Evolutionary conservation across 805 yeast species (phyloP), one percentile per base, ranked within the genome.

Genomic region (Priceomyces castillae): DNA sequence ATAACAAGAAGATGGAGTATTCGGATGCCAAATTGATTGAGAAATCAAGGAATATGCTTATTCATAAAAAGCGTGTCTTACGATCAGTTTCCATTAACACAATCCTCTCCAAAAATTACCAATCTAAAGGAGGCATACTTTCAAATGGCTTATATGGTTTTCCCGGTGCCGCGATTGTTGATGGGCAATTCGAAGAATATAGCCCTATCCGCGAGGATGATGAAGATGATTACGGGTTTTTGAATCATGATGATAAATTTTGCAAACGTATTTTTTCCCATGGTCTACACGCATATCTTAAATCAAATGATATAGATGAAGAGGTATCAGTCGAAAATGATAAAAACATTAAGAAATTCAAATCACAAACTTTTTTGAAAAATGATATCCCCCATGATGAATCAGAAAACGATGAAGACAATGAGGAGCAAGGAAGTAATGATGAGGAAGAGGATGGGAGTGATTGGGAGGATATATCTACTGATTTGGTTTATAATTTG

Each of bases 11-110:
- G 25, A 59, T 65, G 9, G 80, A 77, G 52, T 76, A 77, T 52
- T 76, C 80, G 1, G 83, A 78, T 58, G 78, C 77, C 38, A 68
- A 74, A 44, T 68, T 78, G 49, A 78, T 78, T 20, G 69, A 70
- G 49, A 69, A 61, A 47, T 78, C 80, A 20, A 67, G 67, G 48
- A 71, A 73, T 46, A 65, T 69, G 51, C 57, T 78, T 36, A 68
- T 70, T 30, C 64, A 69, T 47, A 69, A 69, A 52, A 71, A 71
- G 44, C 52, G 75, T 20, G 73, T 71, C 5, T 59, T 71, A 41
- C 54, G 76, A 37, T 60, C 68, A 10, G 76, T 70, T 7, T 61
- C 67, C 2, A 60, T 61, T n/a, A 61, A 61, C 42, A 46, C 63
- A 6, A 52, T 58, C 9, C 39, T 59, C 23, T 48, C 56, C 7